phyloP scores from a whole-genome alignment of 805 yeast species.

The Geotrichum ghanense region DNA sequence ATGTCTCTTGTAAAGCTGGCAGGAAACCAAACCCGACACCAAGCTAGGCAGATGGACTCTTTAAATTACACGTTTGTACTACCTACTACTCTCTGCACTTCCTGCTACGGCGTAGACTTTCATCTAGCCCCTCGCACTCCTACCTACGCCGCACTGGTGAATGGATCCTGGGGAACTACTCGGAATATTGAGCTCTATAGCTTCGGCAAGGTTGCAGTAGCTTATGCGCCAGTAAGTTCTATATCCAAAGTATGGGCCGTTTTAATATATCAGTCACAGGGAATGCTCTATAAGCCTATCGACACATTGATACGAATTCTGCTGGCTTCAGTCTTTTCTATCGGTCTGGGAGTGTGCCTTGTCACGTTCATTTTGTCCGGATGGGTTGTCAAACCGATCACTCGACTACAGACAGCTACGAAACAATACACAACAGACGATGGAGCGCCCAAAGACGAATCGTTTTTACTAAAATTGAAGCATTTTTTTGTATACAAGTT shows the following conservation, averaged over 20 bases:
- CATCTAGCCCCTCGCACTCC: constrained; percentile 3
- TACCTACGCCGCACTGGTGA: constrained; percentile 4
- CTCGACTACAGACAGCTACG: constrained; percentile 69
- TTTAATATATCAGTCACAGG: constrained; percentile 50
- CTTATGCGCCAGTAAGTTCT: constrained; percentile 39
- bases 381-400: constrained; percentile 74
- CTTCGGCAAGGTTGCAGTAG: constrained; percentile 39
- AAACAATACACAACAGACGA: constrained; percentile 47
- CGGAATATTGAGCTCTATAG: constrained; percentile 29
- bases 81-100: constrained; percentile 11
- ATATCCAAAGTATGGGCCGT: constrained; percentile 56
- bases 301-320: constrained; percentile 53
- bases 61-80: constrained; percentile 10
- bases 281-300: constrained; percentile 52
- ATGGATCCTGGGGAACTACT: constrained; percentile 31
- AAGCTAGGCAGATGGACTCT: constrained; percentile 3
- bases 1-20: constrained; percentile 11
- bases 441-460: no score
- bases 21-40: constrained; percentile 2
- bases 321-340: constrained; percentile 53
- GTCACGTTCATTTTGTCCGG: constrained; percentile 69
- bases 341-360: constrained; percentile 63
- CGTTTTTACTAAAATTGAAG: no score
- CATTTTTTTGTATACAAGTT: no score
- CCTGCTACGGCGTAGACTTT: constrained; percentile 9